These are phyloP conservation scores for Zygoascus bituminiphila DNA, from an alignment of 805 yeast genomes.

Conservation along the genomic window DNA sequence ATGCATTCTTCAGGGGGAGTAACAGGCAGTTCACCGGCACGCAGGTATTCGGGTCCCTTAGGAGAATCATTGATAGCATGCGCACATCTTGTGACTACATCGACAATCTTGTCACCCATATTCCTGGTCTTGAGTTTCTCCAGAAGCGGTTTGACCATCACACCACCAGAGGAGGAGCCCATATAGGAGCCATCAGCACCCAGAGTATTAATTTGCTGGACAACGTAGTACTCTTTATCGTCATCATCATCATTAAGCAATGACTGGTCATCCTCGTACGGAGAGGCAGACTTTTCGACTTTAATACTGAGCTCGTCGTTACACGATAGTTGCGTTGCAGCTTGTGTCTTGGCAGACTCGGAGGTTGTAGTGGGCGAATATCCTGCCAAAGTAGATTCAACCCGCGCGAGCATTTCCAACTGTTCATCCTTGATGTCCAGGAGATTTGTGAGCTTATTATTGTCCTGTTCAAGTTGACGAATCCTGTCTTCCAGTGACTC, in stretches of 20 bases:
- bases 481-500: conserved; percentile 83
- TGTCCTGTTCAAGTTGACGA: conserved; percentile 78
- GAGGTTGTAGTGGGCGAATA: background rate
- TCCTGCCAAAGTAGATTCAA: conserved; percentile 12
- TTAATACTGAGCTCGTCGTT: background rate
- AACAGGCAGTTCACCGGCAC: background rate
- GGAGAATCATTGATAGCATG: background rate
- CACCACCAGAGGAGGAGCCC: conserved; percentile 30
- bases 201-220: conserved; percentile 23
- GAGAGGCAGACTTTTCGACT: background rate
- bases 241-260: conserved; percentile 10
- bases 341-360: background rate
- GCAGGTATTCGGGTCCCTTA: background rate
- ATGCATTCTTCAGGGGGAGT: conserved; percentile 1
- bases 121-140: conserved; percentile 22
- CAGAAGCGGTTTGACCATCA: conserved; percentile 23
- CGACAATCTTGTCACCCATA: conserved; percentile 16
- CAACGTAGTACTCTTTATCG: conserved; percentile 20
- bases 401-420: conserved; percentile 35
- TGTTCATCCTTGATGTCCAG: conserved; percentile 59
- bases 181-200: conserved; percentile 25
- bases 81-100: conserved; percentile 8
- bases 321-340: background rate
- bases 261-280: background rate
- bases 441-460: conserved; percentile 56